Evolutionary conservation across 352 stramenopile species (phyloP), one percentile per base, ranked within the genome.

Genomic region (Phytophthora pini): DNA sequence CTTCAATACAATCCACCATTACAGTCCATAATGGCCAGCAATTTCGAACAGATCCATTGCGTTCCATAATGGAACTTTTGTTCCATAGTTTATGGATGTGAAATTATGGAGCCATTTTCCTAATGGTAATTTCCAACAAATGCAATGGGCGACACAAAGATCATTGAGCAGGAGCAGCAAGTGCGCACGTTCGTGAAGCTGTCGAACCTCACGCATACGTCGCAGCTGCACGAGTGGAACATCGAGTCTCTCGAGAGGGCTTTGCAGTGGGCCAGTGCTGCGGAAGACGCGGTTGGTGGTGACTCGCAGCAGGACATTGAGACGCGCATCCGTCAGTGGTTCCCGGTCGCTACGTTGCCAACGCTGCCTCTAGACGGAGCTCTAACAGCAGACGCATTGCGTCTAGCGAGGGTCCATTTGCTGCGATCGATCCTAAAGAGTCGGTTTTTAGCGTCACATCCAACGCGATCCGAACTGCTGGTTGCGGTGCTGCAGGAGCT

Each of bases 191-290:
- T 86, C 44, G 69, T 81, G 40, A 72, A 76, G 65, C 73, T 88
- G 44, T 53, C 80, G 41, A 83, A 83, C 41, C 49, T 76, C 22
- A 77, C 74, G 43, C 79, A 87, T 59, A 88, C 79, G 26, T 70
- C 62, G 24, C 61, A 84, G 32, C 53, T 87, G 36, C 70, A 79
- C 48, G 61, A 84, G 52, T 88, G 79, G 77, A 84, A 87, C 58
- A 47, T 70, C 38, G 66, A 83, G 56, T 86, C 77, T 29, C 70
- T 88, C 10, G 32, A 74, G 8, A 53, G 77, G 43, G 72, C 75
- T 56, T 40, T 82, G 41, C 60, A 82, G 53, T 86, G 77, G 79
- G 70, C 75, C 0, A 58, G 24, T 20, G 53, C 67, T 54, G 71
- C 80, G 10, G 77, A 87, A 66, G 63, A 68, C 10, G 65, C 57